Conservation (phyloP, 116 monocot species). For the Cymodocea nodosa region DNA sequence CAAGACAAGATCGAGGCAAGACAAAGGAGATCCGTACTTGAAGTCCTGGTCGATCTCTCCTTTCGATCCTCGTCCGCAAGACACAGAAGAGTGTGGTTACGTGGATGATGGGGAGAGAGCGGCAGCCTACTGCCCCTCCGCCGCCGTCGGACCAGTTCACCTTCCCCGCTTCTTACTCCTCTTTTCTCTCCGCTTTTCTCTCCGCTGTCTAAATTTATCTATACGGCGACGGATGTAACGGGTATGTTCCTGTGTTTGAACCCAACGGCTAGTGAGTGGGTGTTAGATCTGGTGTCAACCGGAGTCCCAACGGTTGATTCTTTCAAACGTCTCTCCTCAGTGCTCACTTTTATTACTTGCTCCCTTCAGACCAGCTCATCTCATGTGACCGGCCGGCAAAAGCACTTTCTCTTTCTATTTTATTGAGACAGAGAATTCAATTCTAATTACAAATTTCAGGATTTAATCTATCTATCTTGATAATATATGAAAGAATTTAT, state of each 20-base stretch:
- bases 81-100: neutral
- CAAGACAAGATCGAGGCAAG: neutral
- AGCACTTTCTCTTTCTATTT: no score
- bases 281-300: neutral
- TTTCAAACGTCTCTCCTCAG: no score
- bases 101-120: neutral
- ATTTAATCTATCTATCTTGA: no score
- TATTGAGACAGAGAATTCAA: no score
- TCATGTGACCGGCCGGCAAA: no score
- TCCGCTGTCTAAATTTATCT: neutral
- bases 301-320: neutral
- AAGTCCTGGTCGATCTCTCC: neutral
- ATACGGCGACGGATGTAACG: neutral
- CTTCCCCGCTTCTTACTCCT: neutral
- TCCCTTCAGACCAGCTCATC: no score
- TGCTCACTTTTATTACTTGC: no score
- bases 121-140: neutral
- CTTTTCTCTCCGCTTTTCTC: neutral
- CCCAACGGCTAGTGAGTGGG: constrained; percentile 5
- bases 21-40: neutral
- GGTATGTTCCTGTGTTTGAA: constrained; percentile 1
- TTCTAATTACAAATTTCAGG: no score
- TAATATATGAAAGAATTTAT: no score
- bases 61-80: neutral
- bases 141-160: neutral